Evolutionary conservation across 78 protist species (phyloP).

Genomic region (Dictyostelium brefeldianum): DNA sequence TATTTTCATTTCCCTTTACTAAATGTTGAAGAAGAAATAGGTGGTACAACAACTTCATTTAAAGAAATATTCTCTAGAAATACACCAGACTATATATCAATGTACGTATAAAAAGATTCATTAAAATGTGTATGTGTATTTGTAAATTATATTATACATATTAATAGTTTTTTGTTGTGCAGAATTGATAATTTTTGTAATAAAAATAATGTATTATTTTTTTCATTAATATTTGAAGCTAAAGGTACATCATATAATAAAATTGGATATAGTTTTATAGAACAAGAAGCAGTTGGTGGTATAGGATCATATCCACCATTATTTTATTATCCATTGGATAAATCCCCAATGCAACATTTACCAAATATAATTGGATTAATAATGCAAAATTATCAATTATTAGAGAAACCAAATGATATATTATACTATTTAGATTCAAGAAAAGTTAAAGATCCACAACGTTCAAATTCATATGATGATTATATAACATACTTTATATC

Average conservation of each 20-base stretch:
- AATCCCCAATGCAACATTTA: constrained; percentile 57
- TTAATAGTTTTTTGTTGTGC: neutral
- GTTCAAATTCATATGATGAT: neutral
- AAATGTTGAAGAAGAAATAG: constrained; percentile 74
- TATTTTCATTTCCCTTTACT: constrained; percentile 57
- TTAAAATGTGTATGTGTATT: too few relatives aligned
- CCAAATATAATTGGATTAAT: constrained; percentile 67
- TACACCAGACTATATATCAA: constrained; percentile 56
- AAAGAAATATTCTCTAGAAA: constrained; percentile 29
- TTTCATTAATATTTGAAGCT: constrained; percentile 41
- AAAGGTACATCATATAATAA: constrained; percentile 34
- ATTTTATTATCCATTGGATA: constrained; percentile 47
- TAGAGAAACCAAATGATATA: constrained; percentile 53
- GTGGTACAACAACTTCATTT: constrained; percentile 30
- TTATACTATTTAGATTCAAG: constrained; percentile 47
- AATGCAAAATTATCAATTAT: constrained; percentile 6
- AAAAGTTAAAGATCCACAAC: neutral
- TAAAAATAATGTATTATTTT: constrained; percentile 39
- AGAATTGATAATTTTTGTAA: constrained; percentile 44
- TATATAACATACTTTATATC: constrained; percentile 48
- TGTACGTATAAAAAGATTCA: constrained; percentile 22
- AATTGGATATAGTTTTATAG: constrained; percentile 54
- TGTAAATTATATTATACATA: neutral
- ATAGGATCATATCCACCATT: constrained; percentile 44
- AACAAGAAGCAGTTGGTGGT: constrained; percentile 20